Conservation (phyloP, 2,329 filamentous ascomycete species). For the Ophiocordyceps camponoti-leonardi region DNA sequence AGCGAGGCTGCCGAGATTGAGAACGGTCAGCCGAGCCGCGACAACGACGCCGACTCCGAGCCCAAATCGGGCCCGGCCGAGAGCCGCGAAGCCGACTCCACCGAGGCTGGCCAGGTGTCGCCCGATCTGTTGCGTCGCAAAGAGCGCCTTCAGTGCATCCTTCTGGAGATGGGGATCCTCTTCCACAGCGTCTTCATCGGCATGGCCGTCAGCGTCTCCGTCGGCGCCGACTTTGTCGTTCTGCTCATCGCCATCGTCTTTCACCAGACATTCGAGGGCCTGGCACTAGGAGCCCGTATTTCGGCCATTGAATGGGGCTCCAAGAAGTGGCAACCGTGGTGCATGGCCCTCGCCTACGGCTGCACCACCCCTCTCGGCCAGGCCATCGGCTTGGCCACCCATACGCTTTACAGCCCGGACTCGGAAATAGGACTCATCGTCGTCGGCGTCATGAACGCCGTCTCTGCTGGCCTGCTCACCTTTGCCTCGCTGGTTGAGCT, state of each 20-base stretch:
- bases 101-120: constrained; percentile 11
- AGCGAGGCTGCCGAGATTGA: neutral
- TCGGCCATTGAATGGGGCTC: constrained; percentile 30
- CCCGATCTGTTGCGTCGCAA: constrained; percentile 42
- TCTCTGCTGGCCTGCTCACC: constrained; percentile 52
- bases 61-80: constrained; percentile 2
- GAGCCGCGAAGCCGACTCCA: constrained; percentile 9
- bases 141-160: constrained; percentile 56
- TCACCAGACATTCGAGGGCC: constrained; percentile 43
- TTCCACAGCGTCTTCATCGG: constrained; percentile 58
- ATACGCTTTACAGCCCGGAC: constrained; percentile 50
- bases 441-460: constrained; percentile 59
- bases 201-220: constrained; percentile 66
- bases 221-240: constrained; percentile 60
- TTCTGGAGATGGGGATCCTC: constrained; percentile 59
- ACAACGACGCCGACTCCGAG: constrained; percentile 6
- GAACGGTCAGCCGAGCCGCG: constrained; percentile 3
- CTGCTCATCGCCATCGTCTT: constrained; percentile 65
- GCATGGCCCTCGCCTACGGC: constrained; percentile 41
- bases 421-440: constrained; percentile 50
- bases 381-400: constrained; percentile 52
- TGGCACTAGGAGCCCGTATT: constrained; percentile 48
- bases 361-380: constrained; percentile 53
- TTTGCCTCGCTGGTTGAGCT: constrained; percentile 59
- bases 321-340: constrained; percentile 29